Evolutionary conservation across 2,329 filamentous ascomycete genomes (phyloP).

Genomic region (Pseudogymnoascus sp.): DNA sequence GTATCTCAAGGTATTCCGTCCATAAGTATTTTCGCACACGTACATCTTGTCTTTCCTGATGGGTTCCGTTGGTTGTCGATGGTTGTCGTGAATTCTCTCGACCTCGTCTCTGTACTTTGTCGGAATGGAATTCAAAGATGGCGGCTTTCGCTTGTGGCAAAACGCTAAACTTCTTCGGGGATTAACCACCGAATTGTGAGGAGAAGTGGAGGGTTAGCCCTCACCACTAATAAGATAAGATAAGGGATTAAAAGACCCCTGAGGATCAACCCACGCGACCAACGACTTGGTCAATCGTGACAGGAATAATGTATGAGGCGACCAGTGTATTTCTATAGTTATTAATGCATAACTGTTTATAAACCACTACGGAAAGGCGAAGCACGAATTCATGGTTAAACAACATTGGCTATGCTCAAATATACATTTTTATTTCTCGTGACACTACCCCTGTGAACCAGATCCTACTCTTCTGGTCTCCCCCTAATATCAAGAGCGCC

Average conservation of each 20-base stretch:
- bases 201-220: constrained; percentile 7
- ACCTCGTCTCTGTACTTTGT: constrained; percentile 10
- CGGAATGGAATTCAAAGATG: constrained; percentile 10
- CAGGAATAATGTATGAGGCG: background rate
- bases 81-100: constrained; percentile 12
- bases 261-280: constrained; percentile 2
- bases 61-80: constrained; percentile 11
- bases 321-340: background rate
- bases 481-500: background rate
- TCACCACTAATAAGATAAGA: constrained; percentile 5
- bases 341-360: background rate
- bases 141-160: constrained; percentile 6
- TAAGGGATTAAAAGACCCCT: background rate
- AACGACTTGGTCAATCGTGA: background rate
- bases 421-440: background rate
- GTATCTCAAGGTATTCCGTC: constrained; percentile 4
- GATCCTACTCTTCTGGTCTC: background rate
- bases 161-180: constrained; percentile 1
- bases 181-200: constrained; percentile 1
- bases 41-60: constrained; percentile 12
- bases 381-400: background rate
- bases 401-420: background rate
- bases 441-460: background rate
- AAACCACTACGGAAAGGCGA: background rate
- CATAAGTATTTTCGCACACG: constrained; percentile 9